These are phyloP conservation scores for Ceriops tagal DNA, from an alignment of 345 rosid species.

Conservation along the genomic window DNA sequence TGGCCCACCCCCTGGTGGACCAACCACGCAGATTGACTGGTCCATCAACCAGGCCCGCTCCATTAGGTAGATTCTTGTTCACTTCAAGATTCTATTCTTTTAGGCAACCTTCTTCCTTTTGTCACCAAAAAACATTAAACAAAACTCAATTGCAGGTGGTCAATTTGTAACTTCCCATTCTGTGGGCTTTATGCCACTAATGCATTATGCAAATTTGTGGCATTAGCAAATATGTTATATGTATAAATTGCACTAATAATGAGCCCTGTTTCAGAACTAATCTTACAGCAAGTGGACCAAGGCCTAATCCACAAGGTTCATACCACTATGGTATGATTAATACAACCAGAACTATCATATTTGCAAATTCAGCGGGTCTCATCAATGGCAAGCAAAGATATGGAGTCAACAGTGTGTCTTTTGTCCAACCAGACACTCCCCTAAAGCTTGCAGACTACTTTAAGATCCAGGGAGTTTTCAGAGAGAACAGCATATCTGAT, in stretches of 20 bases:
- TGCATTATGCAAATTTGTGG: too few species aligned
- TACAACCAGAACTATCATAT: slow-evolving; percentile 59
- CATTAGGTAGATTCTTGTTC: slow-evolving; percentile 42
- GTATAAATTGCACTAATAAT: not conserved
- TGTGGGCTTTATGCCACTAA: too few species aligned
- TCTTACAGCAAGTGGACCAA: slow-evolving; percentile 89
- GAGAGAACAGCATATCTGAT: slow-evolving; percentile 61
- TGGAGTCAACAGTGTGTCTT: slow-evolving; percentile 76
- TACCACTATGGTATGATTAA: slow-evolving; percentile 91
- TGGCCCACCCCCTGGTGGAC: slow-evolving; percentile 78
- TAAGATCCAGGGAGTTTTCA: slow-evolving; percentile 81
- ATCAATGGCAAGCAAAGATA: slow-evolving; percentile 86
- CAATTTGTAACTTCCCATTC: too few species aligned
- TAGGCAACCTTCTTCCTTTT: too few species aligned
- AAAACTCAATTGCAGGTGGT: too few species aligned
- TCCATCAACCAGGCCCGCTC: slow-evolving; percentile 85
- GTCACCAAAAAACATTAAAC: too few species aligned
- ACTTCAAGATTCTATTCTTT: not conserved
- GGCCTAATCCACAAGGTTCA: slow-evolving; percentile 98
- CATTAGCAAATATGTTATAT: too few species aligned
- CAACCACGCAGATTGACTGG: slow-evolving; percentile 52
- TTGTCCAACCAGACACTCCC: slow-evolving; percentile 70
- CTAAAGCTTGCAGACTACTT: slow-evolving; percentile 87
- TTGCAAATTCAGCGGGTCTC: slow-evolving; percentile 68
- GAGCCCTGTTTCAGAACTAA: slow-evolving; percentile 57